phyloP scores from a whole-genome alignment of 2,329 filamentous ascomycete genomes.

The Fusarium nodosum region DNA sequence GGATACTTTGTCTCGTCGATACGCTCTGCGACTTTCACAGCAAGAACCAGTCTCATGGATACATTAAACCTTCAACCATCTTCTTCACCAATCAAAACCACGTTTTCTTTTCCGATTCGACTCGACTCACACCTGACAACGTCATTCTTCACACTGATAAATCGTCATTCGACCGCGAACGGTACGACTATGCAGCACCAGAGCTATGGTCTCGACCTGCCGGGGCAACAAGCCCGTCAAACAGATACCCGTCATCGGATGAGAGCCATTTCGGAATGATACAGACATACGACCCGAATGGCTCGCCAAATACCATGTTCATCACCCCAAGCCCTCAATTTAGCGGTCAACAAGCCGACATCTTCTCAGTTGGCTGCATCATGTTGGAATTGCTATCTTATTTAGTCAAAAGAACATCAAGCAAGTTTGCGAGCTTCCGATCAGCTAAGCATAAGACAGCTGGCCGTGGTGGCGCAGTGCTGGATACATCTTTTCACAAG shows the following conservation, averaged over 20 bases:
- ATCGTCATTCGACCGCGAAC: conserved; percentile 73
- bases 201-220: conserved; percentile 69
- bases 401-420: conserved; percentile 75
- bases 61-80: conserved; percentile 79
- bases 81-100: conserved; percentile 74
- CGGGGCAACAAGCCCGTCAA: conserved; percentile 54
- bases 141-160: conserved; percentile 59
- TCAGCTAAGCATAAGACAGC: conserved; percentile 73
- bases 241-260: conserved; percentile 55
- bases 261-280: conserved; percentile 55
- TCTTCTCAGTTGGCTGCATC: conserved; percentile 80
- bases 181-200: conserved; percentile 80
- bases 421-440: conserved; percentile 76
- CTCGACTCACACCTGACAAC: conserved; percentile 61
- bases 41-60: conserved; percentile 73
- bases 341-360: conserved; percentile 72
- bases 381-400: conserved; percentile 79
- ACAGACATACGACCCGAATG: conserved; percentile 47
- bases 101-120: conserved; percentile 76
- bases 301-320: conserved; percentile 53
- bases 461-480: conserved; percentile 70
- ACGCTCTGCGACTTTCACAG: conserved; percentile 77
- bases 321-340: conserved; percentile 60
- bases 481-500: conserved; percentile 79
- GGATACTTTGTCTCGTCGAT: conserved; percentile 80